A percentile compares a stretch with the other conserved stretches of the same genome.
These are phyloP conservation scores for Anthostomella pinea DNA, from an alignment of 2,329 filamentous ascomycete genomes.

Conservation along the genomic window DNA sequence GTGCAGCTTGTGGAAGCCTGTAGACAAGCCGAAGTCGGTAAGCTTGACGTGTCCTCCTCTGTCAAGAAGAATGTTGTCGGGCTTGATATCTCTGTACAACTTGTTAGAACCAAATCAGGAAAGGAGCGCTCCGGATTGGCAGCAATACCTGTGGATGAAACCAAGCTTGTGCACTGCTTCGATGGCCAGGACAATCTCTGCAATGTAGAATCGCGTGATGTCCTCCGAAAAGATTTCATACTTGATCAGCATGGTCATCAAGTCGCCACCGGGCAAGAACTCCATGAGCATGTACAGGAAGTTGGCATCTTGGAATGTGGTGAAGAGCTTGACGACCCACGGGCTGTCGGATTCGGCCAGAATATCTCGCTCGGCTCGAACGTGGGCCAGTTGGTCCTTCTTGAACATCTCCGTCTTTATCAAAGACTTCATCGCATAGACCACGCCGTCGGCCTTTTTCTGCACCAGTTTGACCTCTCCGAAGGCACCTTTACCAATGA, in stretches of 20 bases:
- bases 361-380: conserved; percentile 96
- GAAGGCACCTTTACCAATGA: conserved; percentile 98
- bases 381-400: conserved; percentile 96
- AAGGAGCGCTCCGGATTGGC: not conserved
- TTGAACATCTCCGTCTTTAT: conserved; percentile 99
- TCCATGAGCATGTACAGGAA: conserved; percentile 99
- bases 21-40: conserved; percentile 96
- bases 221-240: conserved; percentile 99
- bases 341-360: conserved; percentile 98
- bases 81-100: conserved; percentile 84
- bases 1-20: conserved; percentile 95
- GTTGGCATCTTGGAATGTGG: conserved; percentile 93
- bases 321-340: conserved; percentile 98
- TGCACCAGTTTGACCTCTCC: conserved; percentile 97
- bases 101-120: conserved; percentile 46
- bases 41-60: conserved; percentile 96
- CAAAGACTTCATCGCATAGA: conserved; percentile 96
- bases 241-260: conserved; percentile 99
- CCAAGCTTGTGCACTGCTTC: conserved; percentile 97
- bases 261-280: conserved; percentile 93
- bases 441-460: conserved; percentile 92
- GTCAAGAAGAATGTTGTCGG: conserved; percentile 96
- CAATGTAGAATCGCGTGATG: conserved; percentile 98
- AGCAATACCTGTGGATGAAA: conserved; percentile 89
- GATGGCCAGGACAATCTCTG: conserved; percentile 95